These are phyloP conservation scores for Nepenthes alata DNA, from an alignment of 179 eudicot species.

Conservation along the genomic window DNA sequence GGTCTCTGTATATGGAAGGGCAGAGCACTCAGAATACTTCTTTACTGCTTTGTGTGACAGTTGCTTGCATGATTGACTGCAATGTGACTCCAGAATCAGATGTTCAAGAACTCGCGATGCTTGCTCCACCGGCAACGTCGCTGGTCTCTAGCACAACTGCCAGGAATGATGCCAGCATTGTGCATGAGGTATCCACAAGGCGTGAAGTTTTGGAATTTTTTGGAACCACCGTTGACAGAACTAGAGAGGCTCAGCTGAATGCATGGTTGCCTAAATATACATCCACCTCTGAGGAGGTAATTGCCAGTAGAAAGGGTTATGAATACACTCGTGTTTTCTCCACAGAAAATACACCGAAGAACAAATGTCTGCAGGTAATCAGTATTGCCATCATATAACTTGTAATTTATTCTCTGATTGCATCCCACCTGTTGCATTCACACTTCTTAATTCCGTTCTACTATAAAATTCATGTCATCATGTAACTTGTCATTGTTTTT, in stretches of 20 bases:
- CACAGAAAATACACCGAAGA: conserved; percentile 12
- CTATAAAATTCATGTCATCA: no score
- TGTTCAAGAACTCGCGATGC: conserved; percentile 19
- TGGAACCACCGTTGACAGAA: conserved; percentile 12
- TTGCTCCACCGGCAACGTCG: conserved; percentile 10
- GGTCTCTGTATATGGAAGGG: no score
- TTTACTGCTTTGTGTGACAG: conserved; percentile 17
- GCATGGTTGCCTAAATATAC: conserved; percentile 10
- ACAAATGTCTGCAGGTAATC: conserved; percentile 41
- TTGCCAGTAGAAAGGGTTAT: conserved; percentile 1
- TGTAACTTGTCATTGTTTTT: no score
- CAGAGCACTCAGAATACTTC: neutral
- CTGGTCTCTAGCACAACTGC: conserved; percentile 4
- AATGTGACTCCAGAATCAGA: conserved; percentile 27
- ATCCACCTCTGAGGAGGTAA: conserved; percentile 8
- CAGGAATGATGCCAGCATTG: conserved; percentile 4
- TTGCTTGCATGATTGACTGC: conserved; percentile 27
- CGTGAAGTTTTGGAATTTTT: conserved; percentile 19
- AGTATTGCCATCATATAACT: conserved; percentile 2
- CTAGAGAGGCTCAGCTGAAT: conserved; percentile 8
- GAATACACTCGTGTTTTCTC: neutral
- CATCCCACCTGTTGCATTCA: neutral
- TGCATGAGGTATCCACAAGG: conserved; percentile 6
- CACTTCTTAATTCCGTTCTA: no score
- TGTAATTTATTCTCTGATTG: neutral